A percentile compares a stretch with the other conserved stretches of the same genome.
phyloP scores from a whole-genome alignment of 345 rosid species.

The Sonneratia alba region DNA sequence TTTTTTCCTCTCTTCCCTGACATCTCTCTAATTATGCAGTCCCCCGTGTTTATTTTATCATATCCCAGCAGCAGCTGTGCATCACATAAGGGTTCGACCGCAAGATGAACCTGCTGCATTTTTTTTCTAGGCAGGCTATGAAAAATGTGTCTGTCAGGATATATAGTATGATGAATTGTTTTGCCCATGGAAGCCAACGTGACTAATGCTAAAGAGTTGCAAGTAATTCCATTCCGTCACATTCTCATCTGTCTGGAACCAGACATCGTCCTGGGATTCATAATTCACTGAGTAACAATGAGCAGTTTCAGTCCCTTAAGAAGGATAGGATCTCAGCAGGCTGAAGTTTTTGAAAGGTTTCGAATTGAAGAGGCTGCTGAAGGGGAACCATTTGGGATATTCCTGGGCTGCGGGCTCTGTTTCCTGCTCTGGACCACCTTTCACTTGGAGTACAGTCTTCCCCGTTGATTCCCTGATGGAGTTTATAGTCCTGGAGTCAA shows the following conservation, averaged over 20 bases:
- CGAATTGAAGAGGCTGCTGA: conserved; percentile 70
- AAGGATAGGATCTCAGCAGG: conserved; percentile 71
- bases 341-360: conserved; percentile 80
- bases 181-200: neutral
- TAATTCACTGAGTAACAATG: neutral
- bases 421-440: conserved; percentile 38
- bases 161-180: neutral
- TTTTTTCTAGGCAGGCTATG: too few species aligned
- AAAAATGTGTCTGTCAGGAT: neutral
- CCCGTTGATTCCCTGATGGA: conserved; percentile 61
- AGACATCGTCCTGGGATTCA: neutral
- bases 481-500: conserved; percentile 60
- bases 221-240: neutral
- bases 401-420: conserved; percentile 42
- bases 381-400: conserved; percentile 66
- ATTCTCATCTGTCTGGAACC: neutral
- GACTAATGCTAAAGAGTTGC: neutral
- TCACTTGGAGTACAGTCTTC: conserved; percentile 73
- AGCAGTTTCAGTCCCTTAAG: conserved; percentile 9
- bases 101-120: neutral
- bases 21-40: neutral
- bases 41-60: neutral
- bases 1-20: too few species aligned
- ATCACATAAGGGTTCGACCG: too few species aligned
- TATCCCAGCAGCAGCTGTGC: neutral